Base-by-base conservation (phyloP, 2,329 filamentous ascomycete genomes). In the Aspergillus pseudoviridinutans region DNA sequence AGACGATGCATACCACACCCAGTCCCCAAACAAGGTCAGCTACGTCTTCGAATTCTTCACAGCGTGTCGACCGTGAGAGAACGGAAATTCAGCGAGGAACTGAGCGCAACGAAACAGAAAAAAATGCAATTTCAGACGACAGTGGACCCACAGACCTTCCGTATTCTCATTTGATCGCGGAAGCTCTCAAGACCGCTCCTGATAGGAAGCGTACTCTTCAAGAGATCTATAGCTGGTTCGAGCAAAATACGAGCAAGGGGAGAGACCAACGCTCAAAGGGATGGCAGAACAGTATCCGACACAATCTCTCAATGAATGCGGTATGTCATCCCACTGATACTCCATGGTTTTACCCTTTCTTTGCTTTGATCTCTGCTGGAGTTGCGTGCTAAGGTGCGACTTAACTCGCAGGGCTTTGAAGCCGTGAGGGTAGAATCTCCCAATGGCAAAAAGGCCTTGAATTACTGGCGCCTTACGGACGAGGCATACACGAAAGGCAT, bases 221-320 rank as follows among this genome's bases (percentile, higher is more conserved):
- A 64, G 88, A 95, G 54, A 90, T 97, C 57, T 97, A 97, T 74
- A 82, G 88, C 57, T 97, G 93, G 92, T 96, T 97, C 68, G 80
- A 84, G 46, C 82, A 87, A 28, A 87, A 96, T 68, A 96, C 92
- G 2, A 83, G 84, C 64, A 96, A 94, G 73, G 85, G 84, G 4
- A 85, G 80, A 53, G 81, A 82, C 49, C 71, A 75, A 20, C 81
- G 80, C 7, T 78, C 75, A 12, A 88, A 87, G 65, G 93, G 92
- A 9, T 97, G 93, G 93, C 89, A 93, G 76, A 97, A 97, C 74
- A 96, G 91, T 71, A 95, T 97, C 63, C 85, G 93, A 2, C 93
- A 97, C 73, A 97, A 97, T 66, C 79, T 97, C 7, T 96, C 91
- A 50, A 97, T 97, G 92, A 97, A 97, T 67, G 82, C 83, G 59